phyloP scores from a whole-genome alignment of 2,329 filamentous ascomycete species.

The Paecilomyces sp. region DNA sequence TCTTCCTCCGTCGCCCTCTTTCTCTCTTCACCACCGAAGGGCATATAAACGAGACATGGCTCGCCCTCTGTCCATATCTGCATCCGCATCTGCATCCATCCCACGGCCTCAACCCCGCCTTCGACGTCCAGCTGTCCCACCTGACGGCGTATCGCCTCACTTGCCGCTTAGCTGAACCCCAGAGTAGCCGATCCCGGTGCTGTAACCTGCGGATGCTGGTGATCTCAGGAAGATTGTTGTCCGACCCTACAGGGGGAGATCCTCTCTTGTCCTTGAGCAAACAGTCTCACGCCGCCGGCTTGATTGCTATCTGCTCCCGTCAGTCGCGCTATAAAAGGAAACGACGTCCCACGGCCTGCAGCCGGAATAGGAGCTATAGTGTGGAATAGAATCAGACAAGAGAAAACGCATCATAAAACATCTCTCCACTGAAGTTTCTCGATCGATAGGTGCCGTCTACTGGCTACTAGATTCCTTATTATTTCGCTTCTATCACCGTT shows the following conservation, averaged over 20 bases:
- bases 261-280: background rate
- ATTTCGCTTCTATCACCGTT: background rate
- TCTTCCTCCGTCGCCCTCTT: background rate
- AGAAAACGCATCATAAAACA: background rate
- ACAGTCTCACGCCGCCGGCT: background rate
- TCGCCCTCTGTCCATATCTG: too few relatives aligned
- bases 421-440: slow-evolving; percentile 8
- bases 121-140: background rate
- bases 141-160: background rate
- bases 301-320: background rate
- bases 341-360: slow-evolving; percentile 11
- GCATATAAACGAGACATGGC: background rate
- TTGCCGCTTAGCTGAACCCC: background rate
- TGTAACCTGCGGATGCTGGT: background rate
- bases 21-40: background rate
- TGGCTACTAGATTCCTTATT: slow-evolving; percentile 1
- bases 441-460: slow-evolving; percentile 2
- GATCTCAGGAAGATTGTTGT: background rate
- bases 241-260: background rate
- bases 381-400: background rate
- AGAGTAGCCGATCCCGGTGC: background rate
- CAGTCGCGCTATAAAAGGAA: background rate
- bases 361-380: slow-evolving; percentile 22
- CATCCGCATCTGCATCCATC: background rate
- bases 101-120: background rate